Conservation (phyloP, 164 flowering plant species). For the Stephania yunnanensis region DNA sequence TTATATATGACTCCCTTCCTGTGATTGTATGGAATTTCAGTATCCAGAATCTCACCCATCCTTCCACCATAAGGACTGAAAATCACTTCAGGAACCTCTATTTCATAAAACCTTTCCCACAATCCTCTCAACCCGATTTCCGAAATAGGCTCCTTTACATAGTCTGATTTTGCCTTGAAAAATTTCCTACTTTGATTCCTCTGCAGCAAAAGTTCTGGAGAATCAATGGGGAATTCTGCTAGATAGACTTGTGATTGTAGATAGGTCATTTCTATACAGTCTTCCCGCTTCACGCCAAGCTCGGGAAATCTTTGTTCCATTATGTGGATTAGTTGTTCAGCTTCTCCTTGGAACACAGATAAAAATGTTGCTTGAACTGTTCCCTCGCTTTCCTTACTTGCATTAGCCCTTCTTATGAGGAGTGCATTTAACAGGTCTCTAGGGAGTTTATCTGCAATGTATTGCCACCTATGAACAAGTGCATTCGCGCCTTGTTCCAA, state of each 20-base stretch:
- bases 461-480: constrained; percentile 5
- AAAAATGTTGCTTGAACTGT: neutral
- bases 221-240: neutral
- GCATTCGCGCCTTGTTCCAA: constrained; percentile 3
- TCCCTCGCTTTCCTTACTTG: neutral
- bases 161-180: constrained; percentile 7
- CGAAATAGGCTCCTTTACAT: neutral
- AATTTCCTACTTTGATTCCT: neutral
- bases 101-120: neutral
- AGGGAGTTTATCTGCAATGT: neutral
- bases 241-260: neutral
- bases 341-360: neutral
- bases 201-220: neutral
- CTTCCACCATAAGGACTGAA: constrained; percentile 5
- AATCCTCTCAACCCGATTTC: neutral
- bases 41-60: neutral
- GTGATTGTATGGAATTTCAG: neutral
- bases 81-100: neutral
- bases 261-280: neutral
- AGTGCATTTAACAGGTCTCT: neutral
- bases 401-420: neutral
- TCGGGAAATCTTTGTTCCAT: neutral
- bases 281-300: neutral
- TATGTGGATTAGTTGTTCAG: neutral
- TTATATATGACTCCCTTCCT: constrained; percentile 10